phyloP scores from a whole-genome alignment of 257 asterid genomes.

The Schizonepeta tenuifolia region DNA sequence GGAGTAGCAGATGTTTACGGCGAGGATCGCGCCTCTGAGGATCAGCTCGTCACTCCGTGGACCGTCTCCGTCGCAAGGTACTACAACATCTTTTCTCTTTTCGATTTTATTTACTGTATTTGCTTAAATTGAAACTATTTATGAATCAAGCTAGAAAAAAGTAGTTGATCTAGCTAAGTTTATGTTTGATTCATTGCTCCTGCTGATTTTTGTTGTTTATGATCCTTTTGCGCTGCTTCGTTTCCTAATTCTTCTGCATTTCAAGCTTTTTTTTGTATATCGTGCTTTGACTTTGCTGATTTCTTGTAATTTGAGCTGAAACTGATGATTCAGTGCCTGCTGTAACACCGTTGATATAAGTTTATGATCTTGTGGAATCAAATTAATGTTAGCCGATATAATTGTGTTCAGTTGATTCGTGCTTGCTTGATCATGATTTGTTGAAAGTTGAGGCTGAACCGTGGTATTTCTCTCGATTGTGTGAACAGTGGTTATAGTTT shows the following conservation, averaged over 20 bases:
- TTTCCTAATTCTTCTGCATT: background rate
- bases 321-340: conserved; percentile 6
- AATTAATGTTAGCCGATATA: background rate
- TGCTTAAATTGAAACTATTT: background rate
- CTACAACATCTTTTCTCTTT: background rate
- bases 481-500: conserved; percentile 62
- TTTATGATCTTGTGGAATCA: background rate
- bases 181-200: background rate
- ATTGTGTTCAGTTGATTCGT: background rate
- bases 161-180: background rate
- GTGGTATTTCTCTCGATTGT: background rate
- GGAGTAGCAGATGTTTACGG: conserved; percentile 92
- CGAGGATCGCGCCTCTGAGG: conserved; percentile 87
- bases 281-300: background rate
- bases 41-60: conserved; percentile 88
- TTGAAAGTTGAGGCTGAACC: background rate
- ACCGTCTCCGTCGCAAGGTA: conserved; percentile 73
- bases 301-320: conserved; percentile 10
- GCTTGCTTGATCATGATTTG: background rate
- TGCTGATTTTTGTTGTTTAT: background rate
- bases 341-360: background rate
- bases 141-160: background rate
- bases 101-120: background rate
- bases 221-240: no score
- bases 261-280: background rate